A percentile compares a stretch with the other conserved stretches of the same genome.
phyloP scores from a whole-genome alignment of 164 flowering plant genomes.

The Liquidambar formosana region DNA sequence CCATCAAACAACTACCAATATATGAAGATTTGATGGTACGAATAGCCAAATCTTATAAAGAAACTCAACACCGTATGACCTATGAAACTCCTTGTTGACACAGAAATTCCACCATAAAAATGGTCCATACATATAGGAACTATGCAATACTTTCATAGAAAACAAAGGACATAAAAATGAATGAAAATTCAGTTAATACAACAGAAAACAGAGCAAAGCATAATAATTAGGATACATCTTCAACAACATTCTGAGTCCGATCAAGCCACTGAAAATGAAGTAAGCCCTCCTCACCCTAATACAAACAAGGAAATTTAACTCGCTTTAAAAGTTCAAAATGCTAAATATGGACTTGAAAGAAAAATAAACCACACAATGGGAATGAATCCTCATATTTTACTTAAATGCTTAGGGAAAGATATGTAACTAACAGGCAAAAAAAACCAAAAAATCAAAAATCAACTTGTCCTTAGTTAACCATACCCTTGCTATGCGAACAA shows the following conservation, averaged over 20 bases:
- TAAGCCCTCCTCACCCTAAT: slow-evolving; percentile 89
- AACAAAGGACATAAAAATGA: neutral
- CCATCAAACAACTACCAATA: neutral
- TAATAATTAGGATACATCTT: slow-evolving; percentile 73
- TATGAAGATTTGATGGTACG: neutral
- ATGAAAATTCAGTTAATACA: neutral
- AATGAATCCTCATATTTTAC: neutral
- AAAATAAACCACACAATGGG: neutral
- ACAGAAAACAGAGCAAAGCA: neutral
- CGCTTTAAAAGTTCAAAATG: neutral
- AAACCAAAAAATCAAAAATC: too few species aligned
- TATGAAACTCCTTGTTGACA: neutral
- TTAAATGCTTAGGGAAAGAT: too few species aligned
- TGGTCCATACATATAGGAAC: neutral
- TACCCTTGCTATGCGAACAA: slow-evolving; percentile 85
- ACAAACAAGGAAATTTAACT: slow-evolving; percentile 14
- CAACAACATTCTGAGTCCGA: slow-evolving; percentile 61
- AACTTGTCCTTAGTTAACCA: slow-evolving; percentile 1
- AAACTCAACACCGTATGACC: neutral
- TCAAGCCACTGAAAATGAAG: slow-evolving; percentile 97
- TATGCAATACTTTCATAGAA: neutral
- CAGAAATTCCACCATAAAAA: neutral
- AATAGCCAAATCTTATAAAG: neutral
- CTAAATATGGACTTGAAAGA: neutral
- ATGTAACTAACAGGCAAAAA: too few species aligned